Evolutionary conservation across 2,329 filamentous ascomycete species (phyloP).

Genomic region (Ambrosiella cleistominuta): DNA sequence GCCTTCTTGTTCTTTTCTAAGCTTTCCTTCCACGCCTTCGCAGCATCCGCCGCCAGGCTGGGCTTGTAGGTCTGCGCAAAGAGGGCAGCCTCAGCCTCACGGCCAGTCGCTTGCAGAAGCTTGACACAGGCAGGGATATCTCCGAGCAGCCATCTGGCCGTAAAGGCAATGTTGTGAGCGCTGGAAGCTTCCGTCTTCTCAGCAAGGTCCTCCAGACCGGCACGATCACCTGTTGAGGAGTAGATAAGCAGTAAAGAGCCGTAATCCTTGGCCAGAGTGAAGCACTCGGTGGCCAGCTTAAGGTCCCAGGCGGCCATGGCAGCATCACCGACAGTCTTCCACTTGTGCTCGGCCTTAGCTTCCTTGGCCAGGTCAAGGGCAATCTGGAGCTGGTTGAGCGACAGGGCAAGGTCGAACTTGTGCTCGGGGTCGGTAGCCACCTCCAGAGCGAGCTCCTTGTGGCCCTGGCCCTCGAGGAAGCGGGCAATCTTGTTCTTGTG

Average conservation of each 20-base stretch:
- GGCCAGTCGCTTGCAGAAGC: slow-evolving; percentile 59
- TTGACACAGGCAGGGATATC: slow-evolving; percentile 70
- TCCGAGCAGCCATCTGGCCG: slow-evolving; percentile 69
- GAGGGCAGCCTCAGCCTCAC: slow-evolving; percentile 70
- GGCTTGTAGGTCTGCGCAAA: slow-evolving; percentile 95
- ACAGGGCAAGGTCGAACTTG: slow-evolving; percentile 82
- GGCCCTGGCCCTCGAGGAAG: slow-evolving; percentile 91
- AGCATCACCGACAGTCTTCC: slow-evolving; percentile 92
- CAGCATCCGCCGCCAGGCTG: slow-evolving; percentile 48
- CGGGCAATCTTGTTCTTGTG: slow-evolving; percentile 97
- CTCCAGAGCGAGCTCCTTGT: slow-evolving; percentile 87
- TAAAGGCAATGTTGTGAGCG: slow-evolving; percentile 85
- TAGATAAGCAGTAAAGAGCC: slow-evolving; percentile 78
- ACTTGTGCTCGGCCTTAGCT: slow-evolving; percentile 86
- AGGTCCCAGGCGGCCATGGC: slow-evolving; percentile 79
- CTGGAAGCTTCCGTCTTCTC: slow-evolving; percentile 57
- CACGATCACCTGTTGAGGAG: slow-evolving; percentile 64
- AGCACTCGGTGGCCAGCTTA: slow-evolving; percentile 77
- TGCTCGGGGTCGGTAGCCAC: slow-evolving; percentile 91
- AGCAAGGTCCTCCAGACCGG: slow-evolving; percentile 56
- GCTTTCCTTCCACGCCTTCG: slow-evolving; percentile 62
- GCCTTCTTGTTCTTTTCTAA: slow-evolving; percentile 74
- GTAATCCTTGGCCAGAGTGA: slow-evolving; percentile 74
- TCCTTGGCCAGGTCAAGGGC: slow-evolving; percentile 69
- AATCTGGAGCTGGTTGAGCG: slow-evolving; percentile 66